phyloP scores from a whole-genome alignment of 1,284 basidiomycete genomes.

The Uromyces viciae-fabae region DNA sequence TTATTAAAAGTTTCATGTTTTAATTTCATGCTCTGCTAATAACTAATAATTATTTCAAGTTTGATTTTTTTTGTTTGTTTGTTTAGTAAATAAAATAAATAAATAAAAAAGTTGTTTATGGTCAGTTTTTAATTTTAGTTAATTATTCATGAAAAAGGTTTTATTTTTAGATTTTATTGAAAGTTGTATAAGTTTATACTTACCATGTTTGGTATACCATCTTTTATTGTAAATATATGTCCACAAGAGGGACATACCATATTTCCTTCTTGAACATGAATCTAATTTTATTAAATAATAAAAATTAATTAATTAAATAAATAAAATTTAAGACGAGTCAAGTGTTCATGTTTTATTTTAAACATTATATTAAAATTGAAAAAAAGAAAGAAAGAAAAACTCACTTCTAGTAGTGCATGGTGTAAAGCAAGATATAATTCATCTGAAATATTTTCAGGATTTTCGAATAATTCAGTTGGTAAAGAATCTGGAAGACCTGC shows the following conservation, averaged over 20 bases:
- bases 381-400: background rate
- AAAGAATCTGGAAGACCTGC: slow-evolving; percentile 40
- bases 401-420: slow-evolving; percentile 86
- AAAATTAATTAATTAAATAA: too few species aligned
- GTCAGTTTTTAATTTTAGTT: too few species aligned
- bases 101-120: background rate
- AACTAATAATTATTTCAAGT: background rate
- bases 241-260: slow-evolving; percentile 93
- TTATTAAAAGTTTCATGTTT: too few species aligned
- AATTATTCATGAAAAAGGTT: too few species aligned
- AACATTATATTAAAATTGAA: too few species aligned
- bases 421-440: slow-evolving; percentile 76
- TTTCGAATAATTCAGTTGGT: slow-evolving; percentile 31
- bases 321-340: too few species aligned
- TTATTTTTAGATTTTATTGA: too few species aligned
- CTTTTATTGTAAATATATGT: slow-evolving; percentile 84
- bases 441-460: slow-evolving; percentile 58
- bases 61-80: background rate
- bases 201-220: slow-evolving; percentile 98
- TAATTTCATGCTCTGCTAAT: slow-evolving; percentile 24
- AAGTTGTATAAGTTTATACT: slow-evolving; percentile 51
- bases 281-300: slow-evolving; percentile 59
- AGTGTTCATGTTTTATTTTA: too few species aligned
- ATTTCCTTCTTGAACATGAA: slow-evolving; percentile 83
- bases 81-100: background rate